Evolutionary conservation across 768 basidiomycete species (phyloP), one percentile per base, ranked within the genome.

Genomic region (Leucosporidium creatinivorum): DNA sequence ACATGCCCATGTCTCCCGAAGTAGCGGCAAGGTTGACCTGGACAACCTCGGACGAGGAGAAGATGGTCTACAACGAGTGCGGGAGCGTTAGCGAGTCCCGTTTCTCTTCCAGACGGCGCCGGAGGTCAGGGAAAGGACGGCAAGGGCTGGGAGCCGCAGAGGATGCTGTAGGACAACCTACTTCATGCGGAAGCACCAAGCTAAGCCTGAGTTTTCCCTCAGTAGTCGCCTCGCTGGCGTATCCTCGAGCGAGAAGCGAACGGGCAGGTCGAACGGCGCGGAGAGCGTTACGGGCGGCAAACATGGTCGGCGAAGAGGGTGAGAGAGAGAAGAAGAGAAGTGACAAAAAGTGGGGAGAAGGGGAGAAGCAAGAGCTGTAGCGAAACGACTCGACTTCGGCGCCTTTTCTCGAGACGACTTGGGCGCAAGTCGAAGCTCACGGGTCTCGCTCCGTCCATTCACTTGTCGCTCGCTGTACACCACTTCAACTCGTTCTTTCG

Each of bases 1-100:
- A 69, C 75, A 99, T 90, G 83, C 96, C 96, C 93, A 98, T 97
- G 80, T 97, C 93, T 76, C 96, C 96, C 4, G 91, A 87, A 63
- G 87, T 90, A 50, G 93, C 96, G 47, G 93, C 82, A 75, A 97
- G 81, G 81, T 97, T 97, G 74, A 99, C 94, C 80, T 98, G 94
- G 26, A 89, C 85, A 66, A 97, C 94, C 79, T 93, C 93, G 74
- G 85, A 79, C 28, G 93, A 92, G 68, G 84, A 85, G 85, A 86
- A 97, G 79, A 99, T 86, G 63, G 93, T 82, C 94, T 99, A 76
- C 36, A 55, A 28, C 58, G 49, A 59, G 69, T 48, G 56, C 25
- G 4, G 13, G 19, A 18, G 10, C 15, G 66, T 49, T 30, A 39
- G 59, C 30, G 44, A 31, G n/a, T n/a, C n/a, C 15, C 28, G 28